Base-by-base conservation (phyloP, 495 filamentous ascomycete species). In the Penicillium desertorum region DNA sequence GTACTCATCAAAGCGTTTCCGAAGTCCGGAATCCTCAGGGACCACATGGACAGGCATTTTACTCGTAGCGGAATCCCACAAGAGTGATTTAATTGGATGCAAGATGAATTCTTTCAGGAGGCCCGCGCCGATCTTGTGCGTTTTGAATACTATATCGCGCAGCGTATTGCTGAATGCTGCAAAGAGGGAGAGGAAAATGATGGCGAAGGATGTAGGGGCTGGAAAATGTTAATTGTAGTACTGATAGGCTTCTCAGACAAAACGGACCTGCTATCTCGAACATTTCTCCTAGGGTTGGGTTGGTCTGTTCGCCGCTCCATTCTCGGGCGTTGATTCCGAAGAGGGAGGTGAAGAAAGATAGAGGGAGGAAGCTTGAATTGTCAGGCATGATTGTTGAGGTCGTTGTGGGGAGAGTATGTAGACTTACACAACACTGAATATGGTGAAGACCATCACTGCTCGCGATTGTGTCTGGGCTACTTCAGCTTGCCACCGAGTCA, bases 381-480 rank as follows among this genome's bases (percentile, higher is more conserved):
- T 69, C 32, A 57, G 57, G 27, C 12, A 14, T 61, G 14, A 16
- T 70, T 68, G 22, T 67, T 69, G 72, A 71, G 77, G 61, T 79
- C 74, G 10, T 1, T 36, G 34, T 36, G 14, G 34, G 2, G 34
- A 5, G 29, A 20, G 25, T 10, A 11, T n/a, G 1, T 75, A 71
- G 9, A 83, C 70, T 65, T 81, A 87, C 58, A 87, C 82, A 56
- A 88, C 83, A 22, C 82, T 87, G 66, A 87, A 86, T 10, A 83
- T 83, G 17, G 84, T 88, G 63, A 88, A 88, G 22, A 88, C 84
- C 83, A 88, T 86, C 23, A 87, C 77, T 10, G 84, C 81, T 37
- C 82, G 76, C 37, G 83, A 84, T 60, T 88, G 85, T 37, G 78
- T 80, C 30, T 82, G 81, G 0, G 85, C 83, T 0, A 86, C 81